Conservation (phyloP, 73 alveolate species). For the Paramecium pentaurelia region DNA sequence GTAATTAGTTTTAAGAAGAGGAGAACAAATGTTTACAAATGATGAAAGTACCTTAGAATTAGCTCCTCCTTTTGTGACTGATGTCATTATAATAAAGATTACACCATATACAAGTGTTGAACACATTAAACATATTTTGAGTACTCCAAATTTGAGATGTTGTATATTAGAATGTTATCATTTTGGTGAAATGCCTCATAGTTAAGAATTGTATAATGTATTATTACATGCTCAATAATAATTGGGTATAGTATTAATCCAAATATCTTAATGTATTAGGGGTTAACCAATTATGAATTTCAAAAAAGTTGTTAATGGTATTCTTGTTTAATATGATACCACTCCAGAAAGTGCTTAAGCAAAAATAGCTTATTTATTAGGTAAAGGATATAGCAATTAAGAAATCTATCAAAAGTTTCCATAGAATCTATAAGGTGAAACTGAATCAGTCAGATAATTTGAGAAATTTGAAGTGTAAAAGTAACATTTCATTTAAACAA, state of each 20-base stretch:
- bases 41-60: not conserved
- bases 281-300: not conserved
- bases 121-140: not conserved
- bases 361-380: constrained; percentile 45
- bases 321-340: not conserved
- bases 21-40: not conserved
- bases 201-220: not conserved
- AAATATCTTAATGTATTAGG: not conserved
- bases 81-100: constrained; percentile 32
- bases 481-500: constrained; percentile 49
- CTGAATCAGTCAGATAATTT: not conserved
- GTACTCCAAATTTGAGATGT: constrained; percentile 39
- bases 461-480: constrained; percentile 50
- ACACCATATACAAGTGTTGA: constrained; percentile 40
- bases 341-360: constrained; percentile 60
- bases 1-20: constrained; percentile 49
- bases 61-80: not conserved
- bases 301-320: not conserved
- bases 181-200: constrained; percentile 49
- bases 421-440: constrained; percentile 38
- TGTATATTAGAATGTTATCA: constrained; percentile 52
- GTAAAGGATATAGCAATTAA: constrained; percentile 31
- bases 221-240: not conserved
- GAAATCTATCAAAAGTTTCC: constrained; percentile 8
- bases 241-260: not conserved